Evolutionary conservation across 2,329 filamentous ascomycete species (phyloP).

Genomic region (Paecilomyces dactylethromorphus): DNA sequence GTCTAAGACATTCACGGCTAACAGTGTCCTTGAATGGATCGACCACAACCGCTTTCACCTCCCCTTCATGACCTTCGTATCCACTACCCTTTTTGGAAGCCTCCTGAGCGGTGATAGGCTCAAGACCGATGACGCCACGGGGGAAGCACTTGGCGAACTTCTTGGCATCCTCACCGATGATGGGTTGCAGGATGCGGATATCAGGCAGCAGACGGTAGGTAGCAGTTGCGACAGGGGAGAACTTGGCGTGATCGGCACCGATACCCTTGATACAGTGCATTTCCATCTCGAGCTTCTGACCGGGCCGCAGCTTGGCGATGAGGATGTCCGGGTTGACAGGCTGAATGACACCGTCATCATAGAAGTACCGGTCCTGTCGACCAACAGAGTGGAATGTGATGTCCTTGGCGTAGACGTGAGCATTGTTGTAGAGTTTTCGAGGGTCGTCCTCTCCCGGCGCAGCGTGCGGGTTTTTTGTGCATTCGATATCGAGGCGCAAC

Average conservation of each 20-base stretch:
- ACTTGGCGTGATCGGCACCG: conserved; percentile 92
- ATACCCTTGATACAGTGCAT: conserved; percentile 95
- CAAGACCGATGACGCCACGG: conserved; percentile 74
- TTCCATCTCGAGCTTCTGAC: conserved; percentile 76
- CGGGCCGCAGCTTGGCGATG: conserved; percentile 86
- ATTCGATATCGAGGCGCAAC: conserved; percentile 69
- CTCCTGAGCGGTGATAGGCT: conserved; percentile 64
- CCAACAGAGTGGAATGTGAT: conserved; percentile 72
- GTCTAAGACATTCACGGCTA: conserved; percentile 82
- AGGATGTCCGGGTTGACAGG: conserved; percentile 88
- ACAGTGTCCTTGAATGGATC: conserved; percentile 94
- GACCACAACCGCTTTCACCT: conserved; percentile 78
- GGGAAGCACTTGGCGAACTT: conserved; percentile 92
- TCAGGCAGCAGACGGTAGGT: conserved; percentile 85
- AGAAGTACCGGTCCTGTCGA: conserved; percentile 63
- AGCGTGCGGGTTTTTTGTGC: conserved; percentile 70
- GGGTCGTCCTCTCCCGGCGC: conserved; percentile 70
- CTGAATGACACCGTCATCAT: conserved; percentile 59
- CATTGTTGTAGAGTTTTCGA: conserved; percentile 75
- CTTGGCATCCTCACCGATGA: conserved; percentile 75
- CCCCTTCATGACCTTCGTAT: conserved; percentile 68
- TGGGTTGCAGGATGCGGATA: conserved; percentile 77
- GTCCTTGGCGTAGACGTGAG: conserved; percentile 73
- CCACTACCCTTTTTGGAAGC: conserved; percentile 53
- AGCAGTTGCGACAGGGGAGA: conserved; percentile 90